These are phyloP conservation scores for Eucalyptus pumila DNA, from an alignment of 345 rosid species.

Conservation along the genomic window DNA sequence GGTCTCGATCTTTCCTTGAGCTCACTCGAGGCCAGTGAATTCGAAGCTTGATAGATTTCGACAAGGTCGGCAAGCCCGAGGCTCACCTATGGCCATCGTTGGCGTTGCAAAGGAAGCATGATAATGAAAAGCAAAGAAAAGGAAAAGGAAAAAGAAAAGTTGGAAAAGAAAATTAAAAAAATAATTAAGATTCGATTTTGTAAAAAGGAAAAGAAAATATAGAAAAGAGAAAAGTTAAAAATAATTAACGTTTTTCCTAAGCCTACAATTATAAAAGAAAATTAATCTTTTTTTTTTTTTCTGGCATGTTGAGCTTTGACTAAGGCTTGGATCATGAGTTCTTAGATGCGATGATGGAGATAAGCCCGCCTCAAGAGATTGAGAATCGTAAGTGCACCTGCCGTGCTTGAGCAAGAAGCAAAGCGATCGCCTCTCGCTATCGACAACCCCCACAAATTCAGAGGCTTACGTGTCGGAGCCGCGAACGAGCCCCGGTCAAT, in stretches of 20 bases:
- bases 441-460: neutral
- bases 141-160: fast-evolving
- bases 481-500: neutral
- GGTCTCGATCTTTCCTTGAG: too few species aligned
- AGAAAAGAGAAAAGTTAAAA: too few species aligned
- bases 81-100: fast-evolving
- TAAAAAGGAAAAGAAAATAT: too few species aligned
- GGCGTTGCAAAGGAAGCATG: fast-evolving
- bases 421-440: neutral
- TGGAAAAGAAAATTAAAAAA: too few species aligned
- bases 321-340: neutral
- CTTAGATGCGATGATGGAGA: neutral
- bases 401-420: neutral
- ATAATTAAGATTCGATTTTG: too few species aligned
- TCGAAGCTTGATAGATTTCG: fast-evolving
- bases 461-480: neutral
- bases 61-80: fast-evolving
- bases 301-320: neutral
- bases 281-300: too few species aligned
- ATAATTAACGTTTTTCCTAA: too few species aligned
- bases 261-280: too few species aligned
- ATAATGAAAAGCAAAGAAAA: too few species aligned
- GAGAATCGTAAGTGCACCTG: neutral
- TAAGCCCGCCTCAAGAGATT: neutral
- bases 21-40: fast-evolving